Percentiles rank a stretch among this genome's conserved stretches.
These are phyloP conservation scores for Monilinia laxa DNA, from an alignment of 2,329 filamentous ascomycete species.

Conservation along the genomic window DNA sequence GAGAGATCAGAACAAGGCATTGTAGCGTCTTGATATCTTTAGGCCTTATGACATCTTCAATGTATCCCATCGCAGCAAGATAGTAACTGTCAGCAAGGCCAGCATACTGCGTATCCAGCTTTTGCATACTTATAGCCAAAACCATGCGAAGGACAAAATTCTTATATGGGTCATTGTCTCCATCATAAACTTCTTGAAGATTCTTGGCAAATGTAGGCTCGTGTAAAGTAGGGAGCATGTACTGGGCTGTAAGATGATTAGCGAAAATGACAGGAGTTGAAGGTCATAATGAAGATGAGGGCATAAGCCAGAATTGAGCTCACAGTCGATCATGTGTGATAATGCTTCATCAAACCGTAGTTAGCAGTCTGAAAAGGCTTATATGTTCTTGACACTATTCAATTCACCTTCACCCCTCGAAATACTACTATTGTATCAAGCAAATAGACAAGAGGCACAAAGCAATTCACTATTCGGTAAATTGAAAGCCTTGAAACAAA, in stretches of 20 bases:
- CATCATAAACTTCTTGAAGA: slow-evolving; percentile 76
- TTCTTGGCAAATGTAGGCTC: slow-evolving; percentile 76
- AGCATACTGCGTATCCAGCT: slow-evolving; percentile 85
- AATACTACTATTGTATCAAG: background rate
- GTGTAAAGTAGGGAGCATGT: slow-evolving; percentile 84
- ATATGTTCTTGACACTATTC: slow-evolving; percentile 6
- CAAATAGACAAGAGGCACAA: background rate
- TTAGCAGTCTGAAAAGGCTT: slow-evolving; percentile 16
- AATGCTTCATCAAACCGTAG: slow-evolving; percentile 10
- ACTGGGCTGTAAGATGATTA: slow-evolving; percentile 62
- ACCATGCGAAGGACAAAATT: slow-evolving; percentile 90
- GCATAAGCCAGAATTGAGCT: slow-evolving; percentile 19
- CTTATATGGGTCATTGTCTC: slow-evolving; percentile 74
- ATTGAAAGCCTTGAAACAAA: slow-evolving; percentile 10
- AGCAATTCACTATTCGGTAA: slow-evolving; percentile 4
- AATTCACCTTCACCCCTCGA: slow-evolving; percentile 1
- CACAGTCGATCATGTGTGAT: slow-evolving; percentile 17
- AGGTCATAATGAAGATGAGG: slow-evolving; percentile 11
- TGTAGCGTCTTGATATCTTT: slow-evolving; percentile 90
- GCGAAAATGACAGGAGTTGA: slow-evolving; percentile 19
- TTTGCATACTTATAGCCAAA: slow-evolving; percentile 91
- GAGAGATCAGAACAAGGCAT: slow-evolving; percentile 81
- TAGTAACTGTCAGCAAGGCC: slow-evolving; percentile 95
- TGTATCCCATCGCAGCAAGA: slow-evolving; percentile 78
- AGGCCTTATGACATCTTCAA: slow-evolving; percentile 79